Evolutionary conservation across 345 rosid species (phyloP), one percentile per base, ranked within the genome.

Genomic region (Capsella bursapastoris): DNA sequence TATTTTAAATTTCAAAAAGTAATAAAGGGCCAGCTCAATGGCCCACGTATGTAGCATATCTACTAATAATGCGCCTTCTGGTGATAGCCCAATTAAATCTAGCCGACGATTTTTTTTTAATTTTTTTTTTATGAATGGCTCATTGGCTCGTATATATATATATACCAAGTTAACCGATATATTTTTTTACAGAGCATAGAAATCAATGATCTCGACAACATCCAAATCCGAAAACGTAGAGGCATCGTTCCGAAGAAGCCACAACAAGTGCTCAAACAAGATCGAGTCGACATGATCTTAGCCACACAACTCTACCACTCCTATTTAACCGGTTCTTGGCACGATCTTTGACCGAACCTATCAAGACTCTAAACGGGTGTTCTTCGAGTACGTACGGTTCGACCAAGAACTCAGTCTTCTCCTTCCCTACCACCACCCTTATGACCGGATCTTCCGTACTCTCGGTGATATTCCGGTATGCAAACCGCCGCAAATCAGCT

Each of bases 221-320:
- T 93, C 86, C 51, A 93, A 88, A 84, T 85, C 72, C 61, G 83
- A 87, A 71, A 90, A 74, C 71, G 93, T 85, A 55, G 93, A 84
- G 37, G 61, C 81, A 73, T 90, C 97, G 62, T 89, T 90, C 8
- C 81, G 70, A 88, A 89, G 74, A 74, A 93, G 82, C 97, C 96
- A 93, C 62, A 90, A 10, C 93, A 93, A 89, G 70, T 93, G 98
- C 82, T 93, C 98, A 56, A 90, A 93, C 86, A 93, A 77, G 55
- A 93, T 86, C 0, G 96, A 83, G 76, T 93, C 98, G 9, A 90
- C 84, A 78, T 78, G 81, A 48, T 85, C 90, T 31, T 31, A 91
- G 83, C 34, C 81, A 76, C 8, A 90, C 76, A 22, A 83, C 88
- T 69, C 79, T 82, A 50, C 55, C 77, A 9, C 63, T 75, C 64